These are phyloP conservation scores for Actinomortierella ambigua DNA, from an alignment of 371 early-diverging fungal species.

Conservation along the genomic window DNA sequence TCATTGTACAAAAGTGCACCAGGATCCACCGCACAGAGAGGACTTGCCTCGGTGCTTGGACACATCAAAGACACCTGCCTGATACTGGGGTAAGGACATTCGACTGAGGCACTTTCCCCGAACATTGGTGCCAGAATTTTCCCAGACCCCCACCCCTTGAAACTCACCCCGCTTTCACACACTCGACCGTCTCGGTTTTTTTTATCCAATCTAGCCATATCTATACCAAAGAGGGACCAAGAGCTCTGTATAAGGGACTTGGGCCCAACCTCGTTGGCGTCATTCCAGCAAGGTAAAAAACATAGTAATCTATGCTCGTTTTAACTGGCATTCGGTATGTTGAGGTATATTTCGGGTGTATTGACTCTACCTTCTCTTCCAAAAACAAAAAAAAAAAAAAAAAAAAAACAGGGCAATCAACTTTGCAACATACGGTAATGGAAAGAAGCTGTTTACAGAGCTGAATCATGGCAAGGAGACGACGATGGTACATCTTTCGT, in stretches of 20 bases:
- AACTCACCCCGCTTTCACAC: too few relatives aligned
- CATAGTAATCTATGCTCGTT: too few relatives aligned
- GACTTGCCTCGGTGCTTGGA: constrained; percentile 46
- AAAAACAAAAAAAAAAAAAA: too few relatives aligned
- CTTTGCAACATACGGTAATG: constrained; percentile 89
- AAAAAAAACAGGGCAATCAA: constrained; percentile 87
- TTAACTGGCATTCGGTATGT: too few relatives aligned
- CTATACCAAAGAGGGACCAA: constrained; percentile 79
- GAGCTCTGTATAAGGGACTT: constrained; percentile 91
- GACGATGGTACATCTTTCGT: constrained; percentile 77
- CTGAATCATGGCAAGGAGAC: constrained; percentile 81
- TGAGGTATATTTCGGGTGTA: too few relatives aligned
- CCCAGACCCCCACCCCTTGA: too few relatives aligned
- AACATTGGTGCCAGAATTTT: too few relatives aligned
- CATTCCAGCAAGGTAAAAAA: constrained; percentile 80
- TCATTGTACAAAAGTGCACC: constrained; percentile 46
- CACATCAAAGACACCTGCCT: constrained; percentile 64
- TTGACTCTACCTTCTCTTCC: too few relatives aligned
- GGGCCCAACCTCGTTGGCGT: constrained; percentile 94
- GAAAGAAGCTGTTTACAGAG: constrained; percentile 77
- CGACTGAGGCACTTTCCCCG: too few relatives aligned
- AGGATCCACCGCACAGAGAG: constrained; percentile 12
- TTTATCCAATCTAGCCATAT: constrained; percentile 57
- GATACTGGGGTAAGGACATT: constrained; percentile 59
- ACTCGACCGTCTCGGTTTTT: too few relatives aligned